Base-by-base conservation (phyloP, 2,329 filamentous ascomycete species). In the Pezicula carpinea region DNA sequence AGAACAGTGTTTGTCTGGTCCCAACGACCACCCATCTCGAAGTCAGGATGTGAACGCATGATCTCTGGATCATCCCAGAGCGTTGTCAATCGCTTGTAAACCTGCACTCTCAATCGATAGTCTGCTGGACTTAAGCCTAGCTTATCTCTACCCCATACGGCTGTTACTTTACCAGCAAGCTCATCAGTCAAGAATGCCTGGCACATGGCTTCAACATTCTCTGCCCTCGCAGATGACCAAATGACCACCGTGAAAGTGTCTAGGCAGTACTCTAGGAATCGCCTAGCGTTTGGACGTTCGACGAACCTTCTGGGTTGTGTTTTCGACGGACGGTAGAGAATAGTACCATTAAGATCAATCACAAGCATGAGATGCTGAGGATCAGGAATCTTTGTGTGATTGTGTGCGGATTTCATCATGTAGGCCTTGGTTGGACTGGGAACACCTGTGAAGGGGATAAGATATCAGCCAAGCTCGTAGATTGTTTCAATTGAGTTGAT, bases 261-360 rank as follows among this genome's bases (percentile, higher is more conserved):
- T 56, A 95, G 75, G 55, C 91, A 79, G 64, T 90, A 89, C 22
- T 75, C 61, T 3, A 97, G 69, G 65, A 99, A 96, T 0, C 69
- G 55, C 3, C 70, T 59, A 1, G 93, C 76, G 53, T 83, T 75
- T 0, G 87, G 87, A 1, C 93, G 85, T 53, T 76, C 69, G 36
- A 82, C 68, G 62, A 90, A 87, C 35, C 65, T 63, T 8, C 71
- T 75, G 3, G 74, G 71, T 2, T 68, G 59, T 21, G 63, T 64
- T 39, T 72, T 71, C 44, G 72, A 73, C 7, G 82, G 83, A 5
- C 93, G 85, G 68, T 79, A 76, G 31, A 97, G 77, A 1, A 99
- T 75, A 0, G 92, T 96, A 52, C 93, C 93, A 65, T 97, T 99
- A 32, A 99, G 79, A 67, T 99, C 93, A 52, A 97, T 79, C 39